Evolutionary conservation across 768 basidiomycete genomes (phyloP).

Genomic region (Tephrocybe rancida): DNA sequence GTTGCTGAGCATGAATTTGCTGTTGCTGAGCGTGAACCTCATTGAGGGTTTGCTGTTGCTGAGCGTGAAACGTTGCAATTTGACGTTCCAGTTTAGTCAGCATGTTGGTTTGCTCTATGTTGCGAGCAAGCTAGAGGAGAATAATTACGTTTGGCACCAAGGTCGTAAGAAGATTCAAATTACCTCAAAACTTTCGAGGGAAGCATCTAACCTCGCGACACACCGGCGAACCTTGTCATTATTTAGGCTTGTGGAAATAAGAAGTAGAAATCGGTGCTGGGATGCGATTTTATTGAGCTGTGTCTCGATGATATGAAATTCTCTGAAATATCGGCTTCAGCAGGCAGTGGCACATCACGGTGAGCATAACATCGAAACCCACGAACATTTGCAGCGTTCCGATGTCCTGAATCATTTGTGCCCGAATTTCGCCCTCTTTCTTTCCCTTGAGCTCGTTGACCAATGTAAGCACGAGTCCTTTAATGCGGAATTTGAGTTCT

Average conservation of each 20-base stretch:
- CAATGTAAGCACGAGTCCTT: conserved; percentile 5
- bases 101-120: not conserved
- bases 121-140: conserved; percentile 1
- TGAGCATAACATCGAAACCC: too few species aligned
- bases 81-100: conserved; percentile 6
- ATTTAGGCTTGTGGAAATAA: too few species aligned
- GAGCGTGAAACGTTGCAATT: conserved; percentile 4
- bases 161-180: too few species aligned
- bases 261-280: not conserved
- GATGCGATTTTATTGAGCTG: not conserved
- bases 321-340: not conserved
- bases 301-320: not conserved
- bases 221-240: too few species aligned
- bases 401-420: not conserved
- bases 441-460: conserved; percentile 13
- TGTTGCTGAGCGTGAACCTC: too few species aligned
- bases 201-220: not conserved
- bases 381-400: not conserved
- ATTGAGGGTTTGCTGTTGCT: not conserved
- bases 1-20: too few species aligned
- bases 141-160: not conserved
- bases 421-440: conserved; percentile 1
- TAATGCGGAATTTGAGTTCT: conserved; percentile 11
- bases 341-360: not conserved
- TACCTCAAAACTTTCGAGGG: conserved; percentile 5